A percentile compares a stretch with the other conserved stretches of the same genome.
phyloP scores from a whole-genome alignment of 768 basidiomycete genomes.

The Hericium erinaceus region DNA sequence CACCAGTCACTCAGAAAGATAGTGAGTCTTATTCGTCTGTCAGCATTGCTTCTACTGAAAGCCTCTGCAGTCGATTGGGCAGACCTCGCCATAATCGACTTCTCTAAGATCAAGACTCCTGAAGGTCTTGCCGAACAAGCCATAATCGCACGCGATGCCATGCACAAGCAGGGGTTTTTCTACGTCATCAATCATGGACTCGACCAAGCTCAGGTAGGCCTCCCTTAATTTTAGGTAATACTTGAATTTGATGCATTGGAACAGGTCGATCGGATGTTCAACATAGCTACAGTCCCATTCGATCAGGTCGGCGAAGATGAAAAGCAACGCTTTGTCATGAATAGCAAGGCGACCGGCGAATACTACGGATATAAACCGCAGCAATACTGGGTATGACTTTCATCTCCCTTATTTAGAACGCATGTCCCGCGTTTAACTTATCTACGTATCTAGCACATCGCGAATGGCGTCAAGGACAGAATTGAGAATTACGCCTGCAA shows the following conservation, averaged over 20 bases:
- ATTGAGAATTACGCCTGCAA: slow-evolving; percentile 56
- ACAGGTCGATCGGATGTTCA: slow-evolving; percentile 24
- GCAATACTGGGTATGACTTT: slow-evolving; percentile 39
- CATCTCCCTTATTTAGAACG: background rate
- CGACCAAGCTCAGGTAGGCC: slow-evolving; percentile 28
- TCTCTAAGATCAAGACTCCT: slow-evolving; percentile 22
- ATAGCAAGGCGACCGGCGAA: slow-evolving; percentile 32
- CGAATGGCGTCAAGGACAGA: slow-evolving; percentile 53
- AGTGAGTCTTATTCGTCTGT: slow-evolving; percentile 8
- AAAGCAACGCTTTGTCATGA: slow-evolving; percentile 21
- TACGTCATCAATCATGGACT: slow-evolving; percentile 43
- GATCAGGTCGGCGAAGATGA: slow-evolving; percentile 24
- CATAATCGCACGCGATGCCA: slow-evolving; percentile 23
- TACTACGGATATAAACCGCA: slow-evolving; percentile 50
- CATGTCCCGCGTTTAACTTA: background rate
- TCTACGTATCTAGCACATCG: slow-evolving; percentile 38
- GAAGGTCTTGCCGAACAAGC: slow-evolving; percentile 25
- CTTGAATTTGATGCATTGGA: background rate
- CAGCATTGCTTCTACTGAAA: background rate
- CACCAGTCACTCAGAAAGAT: slow-evolving; percentile 17
- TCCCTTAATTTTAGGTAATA: background rate
- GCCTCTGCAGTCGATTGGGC: slow-evolving; percentile 25
- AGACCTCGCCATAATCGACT: slow-evolving; percentile 24
- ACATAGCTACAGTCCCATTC: slow-evolving; percentile 28
- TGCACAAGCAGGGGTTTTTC: slow-evolving; percentile 31